Evolutionary conservation across 768 basidiomycete species (phyloP).

Genomic region (Termitomyces sp.): DNA sequence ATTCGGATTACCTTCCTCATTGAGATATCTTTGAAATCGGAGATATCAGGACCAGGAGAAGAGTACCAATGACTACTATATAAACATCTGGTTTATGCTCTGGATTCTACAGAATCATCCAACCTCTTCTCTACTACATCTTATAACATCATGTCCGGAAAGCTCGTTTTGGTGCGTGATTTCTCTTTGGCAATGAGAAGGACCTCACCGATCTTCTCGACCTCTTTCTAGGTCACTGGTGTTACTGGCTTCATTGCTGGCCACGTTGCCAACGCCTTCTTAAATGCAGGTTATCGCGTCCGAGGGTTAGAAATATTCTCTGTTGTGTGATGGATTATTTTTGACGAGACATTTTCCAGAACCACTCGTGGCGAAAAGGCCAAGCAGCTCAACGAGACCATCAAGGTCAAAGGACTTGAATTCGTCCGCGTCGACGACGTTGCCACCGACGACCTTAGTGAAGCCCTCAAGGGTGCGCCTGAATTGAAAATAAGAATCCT

Average conservation of each 20-base stretch:
- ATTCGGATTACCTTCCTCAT: background rate
- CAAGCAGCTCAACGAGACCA: slow-evolving; percentile 14
- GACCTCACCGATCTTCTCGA: background rate
- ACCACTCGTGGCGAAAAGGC: slow-evolving; percentile 29
- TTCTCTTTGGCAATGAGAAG: background rate
- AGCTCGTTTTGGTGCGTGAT: slow-evolving; percentile 16
- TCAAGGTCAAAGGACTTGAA: slow-evolving; percentile 24
- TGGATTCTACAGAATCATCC: background rate
- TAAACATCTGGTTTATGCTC: background rate
- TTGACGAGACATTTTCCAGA: slow-evolving; percentile 12
- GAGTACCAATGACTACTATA: slow-evolving; percentile 2
- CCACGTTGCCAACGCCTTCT: slow-evolving; percentile 28
- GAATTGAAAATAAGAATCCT: too few species aligned
- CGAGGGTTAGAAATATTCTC: slow-evolving; percentile 25
- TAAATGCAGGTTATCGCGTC: slow-evolving; percentile 33
- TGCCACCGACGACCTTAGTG: slow-evolving; percentile 10
- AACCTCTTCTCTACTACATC: background rate
- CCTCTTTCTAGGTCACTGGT: slow-evolving; percentile 30
- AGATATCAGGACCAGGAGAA: background rate
- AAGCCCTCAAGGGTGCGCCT: slow-evolving; percentile 17
- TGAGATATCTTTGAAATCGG: background rate
- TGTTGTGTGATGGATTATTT: background rate
- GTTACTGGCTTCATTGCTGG: slow-evolving; percentile 35
- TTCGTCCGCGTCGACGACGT: slow-evolving; percentile 20
- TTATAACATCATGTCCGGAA: slow-evolving; percentile 13